Percentiles rank a stretch among this genome's conserved stretches.
phyloP scores from a whole-genome alignment of 129 eudicot genomes.

The Apium graveolens region DNA sequence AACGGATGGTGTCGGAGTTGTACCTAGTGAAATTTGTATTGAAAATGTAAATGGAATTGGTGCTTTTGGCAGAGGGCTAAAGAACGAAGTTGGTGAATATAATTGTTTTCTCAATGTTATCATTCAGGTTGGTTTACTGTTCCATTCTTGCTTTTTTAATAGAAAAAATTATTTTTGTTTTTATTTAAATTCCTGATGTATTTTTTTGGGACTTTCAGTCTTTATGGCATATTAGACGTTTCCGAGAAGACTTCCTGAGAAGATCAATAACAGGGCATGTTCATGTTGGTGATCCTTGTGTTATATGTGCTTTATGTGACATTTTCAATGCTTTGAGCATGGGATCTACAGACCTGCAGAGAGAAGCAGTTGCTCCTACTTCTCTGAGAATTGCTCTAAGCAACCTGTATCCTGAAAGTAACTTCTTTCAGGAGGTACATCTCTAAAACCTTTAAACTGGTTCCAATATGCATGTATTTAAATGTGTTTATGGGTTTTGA shows the following conservation, averaged over 20 bases:
- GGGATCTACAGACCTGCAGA: slow-evolving; percentile 43
- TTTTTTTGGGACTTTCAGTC: slow-evolving; percentile 39
- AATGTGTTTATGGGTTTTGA: neutral
- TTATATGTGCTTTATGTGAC: slow-evolving; percentile 72
- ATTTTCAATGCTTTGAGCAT: slow-evolving; percentile 63
- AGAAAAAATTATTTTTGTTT: neutral
- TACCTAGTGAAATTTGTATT: slow-evolving; percentile 17
- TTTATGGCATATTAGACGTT: slow-evolving; percentile 81
- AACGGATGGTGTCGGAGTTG: slow-evolving; percentile 22
- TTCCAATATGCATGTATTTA: neutral
- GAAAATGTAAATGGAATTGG: slow-evolving; percentile 38
- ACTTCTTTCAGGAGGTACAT: slow-evolving; percentile 87
- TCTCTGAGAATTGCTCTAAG: slow-evolving; percentile 84
- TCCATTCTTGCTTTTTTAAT: neutral
- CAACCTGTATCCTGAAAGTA: slow-evolving; percentile 91
- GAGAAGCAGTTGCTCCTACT: slow-evolving; percentile 88
- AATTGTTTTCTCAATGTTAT: slow-evolving; percentile 95
- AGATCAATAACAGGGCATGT: slow-evolving; percentile 56
- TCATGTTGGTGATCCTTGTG: slow-evolving; percentile 99
- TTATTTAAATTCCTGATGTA: neutral
- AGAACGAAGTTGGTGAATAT: slow-evolving; percentile 94
- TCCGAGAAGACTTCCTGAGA: slow-evolving; percentile 72
- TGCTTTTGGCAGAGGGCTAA: slow-evolving; percentile 70
- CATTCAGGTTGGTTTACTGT: slow-evolving; percentile 53
- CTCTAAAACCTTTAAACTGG: neutral